Base-by-base conservation (phyloP, 2,329 filamentous ascomycete species). In the Pseudogymnoascus sp. region DNA sequence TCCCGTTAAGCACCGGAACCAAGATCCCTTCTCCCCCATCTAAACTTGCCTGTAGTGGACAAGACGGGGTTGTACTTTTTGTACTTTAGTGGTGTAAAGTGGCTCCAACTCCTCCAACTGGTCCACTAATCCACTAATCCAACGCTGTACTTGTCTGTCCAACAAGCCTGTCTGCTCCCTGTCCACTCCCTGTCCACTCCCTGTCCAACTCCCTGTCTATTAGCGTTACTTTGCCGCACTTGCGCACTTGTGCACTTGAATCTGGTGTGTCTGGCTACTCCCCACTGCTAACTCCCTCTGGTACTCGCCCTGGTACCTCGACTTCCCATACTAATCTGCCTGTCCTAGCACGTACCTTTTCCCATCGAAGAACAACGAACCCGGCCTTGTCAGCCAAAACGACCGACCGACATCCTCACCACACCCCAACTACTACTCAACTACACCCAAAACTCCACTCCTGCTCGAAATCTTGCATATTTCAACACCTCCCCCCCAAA, bases 1-100 rank as follows among this genome's bases (percentile, higher is more conserved):
- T 57, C 11, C 54, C 28, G 54, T 57, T 57, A 57, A 47, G 8
- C 30, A 35, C 34, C 28, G 30, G 54, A 57, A 57, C 54, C 54
- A 57, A 57, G 50, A 57, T 57, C 25, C 50, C 50, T 32, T 28
- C n/a, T 25, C 20, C 37, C 20, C 39, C 39, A 47, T 25, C 39
- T 43, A 47, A 47, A 47, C 39, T 37, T 37, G 34, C 12, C 34
- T 37, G 34, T 37, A 12, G 34, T 37, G 34, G 4, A 37, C 34
- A n/a, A n/a, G n/a, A n/a, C n/a, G n/a, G n/a, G n/a, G n/a, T n/a
- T n/a, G n/a, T n/a, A n/a, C n/a, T n/a, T n/a, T n/a, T n/a, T n/a
- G n/a, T n/a, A n/a, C n/a, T n/a, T n/a, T n/a, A n/a, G n/a, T n/a
- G n/a, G n/a, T n/a, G n/a, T n/a, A n/a, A n/a, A n/a, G n/a, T n/a